Conservation (phyloP, 257 asterid species). For the Solanum medicagineum region DNA sequence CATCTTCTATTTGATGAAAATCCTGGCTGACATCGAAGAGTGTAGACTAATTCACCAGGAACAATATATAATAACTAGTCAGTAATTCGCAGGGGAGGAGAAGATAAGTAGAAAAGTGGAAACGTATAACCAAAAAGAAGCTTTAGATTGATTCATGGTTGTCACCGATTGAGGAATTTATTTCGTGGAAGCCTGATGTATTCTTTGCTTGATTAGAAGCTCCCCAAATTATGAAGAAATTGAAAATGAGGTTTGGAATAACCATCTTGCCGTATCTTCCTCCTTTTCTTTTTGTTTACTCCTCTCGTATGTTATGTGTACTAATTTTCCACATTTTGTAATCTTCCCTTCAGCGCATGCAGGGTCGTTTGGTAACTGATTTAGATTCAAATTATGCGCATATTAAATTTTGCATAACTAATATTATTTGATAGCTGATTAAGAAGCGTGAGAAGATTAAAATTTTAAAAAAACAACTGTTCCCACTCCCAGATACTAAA, state of each 20-base stretch:
- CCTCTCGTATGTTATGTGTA: neutral
- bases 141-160: neutral
- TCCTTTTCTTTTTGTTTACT: neutral
- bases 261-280: neutral
- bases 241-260: neutral
- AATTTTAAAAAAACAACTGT: too few species aligned
- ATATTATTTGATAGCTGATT: too few species aligned
- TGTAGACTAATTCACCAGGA: neutral
- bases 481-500: too few species aligned
- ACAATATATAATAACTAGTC: neutral
- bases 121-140: neutral
- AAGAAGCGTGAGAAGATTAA: too few species aligned
- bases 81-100: neutral
- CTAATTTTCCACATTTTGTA: too few species aligned
- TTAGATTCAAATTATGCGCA: too few species aligned
- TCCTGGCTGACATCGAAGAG: neutral
- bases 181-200: neutral
- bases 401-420: too few species aligned
- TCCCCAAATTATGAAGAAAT: neutral
- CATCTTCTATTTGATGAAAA: conserved; percentile 2
- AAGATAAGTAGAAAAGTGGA: neutral
- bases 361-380: too few species aligned
- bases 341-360: too few species aligned
- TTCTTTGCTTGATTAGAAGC: neutral
- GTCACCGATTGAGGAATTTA: neutral